Conservation (phyloP, 2,329 filamentous ascomycete species). For the Alternaria ventricosa region DNA sequence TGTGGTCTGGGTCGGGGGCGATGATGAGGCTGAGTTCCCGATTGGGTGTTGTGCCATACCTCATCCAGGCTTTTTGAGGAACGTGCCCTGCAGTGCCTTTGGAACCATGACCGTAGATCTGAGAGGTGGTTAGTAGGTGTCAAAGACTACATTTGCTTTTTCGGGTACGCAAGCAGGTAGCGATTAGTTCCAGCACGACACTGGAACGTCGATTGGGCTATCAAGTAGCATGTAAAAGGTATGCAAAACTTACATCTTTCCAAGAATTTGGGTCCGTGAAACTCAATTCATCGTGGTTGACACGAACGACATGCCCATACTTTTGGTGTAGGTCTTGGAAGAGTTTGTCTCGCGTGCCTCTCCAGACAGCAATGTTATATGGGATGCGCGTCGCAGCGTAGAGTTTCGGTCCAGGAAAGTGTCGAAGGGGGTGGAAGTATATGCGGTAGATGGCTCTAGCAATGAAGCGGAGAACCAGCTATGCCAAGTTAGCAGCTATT, state of each 20-base stretch:
- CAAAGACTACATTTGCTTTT: neutral
- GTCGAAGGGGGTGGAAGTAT: constrained; percentile 45
- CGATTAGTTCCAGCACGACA: neutral
- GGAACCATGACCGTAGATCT: constrained; percentile 36
- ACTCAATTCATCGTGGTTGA: constrained; percentile 51
- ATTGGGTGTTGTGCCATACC: constrained; percentile 28
- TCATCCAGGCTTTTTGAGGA: constrained; percentile 35
- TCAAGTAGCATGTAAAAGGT: neutral
- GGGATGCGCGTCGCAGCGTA: constrained; percentile 46
- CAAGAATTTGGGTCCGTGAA: constrained; percentile 47
- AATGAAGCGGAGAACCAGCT: constrained; percentile 24
- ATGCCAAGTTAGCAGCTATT: constrained; percentile 1
- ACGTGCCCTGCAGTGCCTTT: constrained; percentile 22
- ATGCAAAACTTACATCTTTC: constrained; percentile 29
- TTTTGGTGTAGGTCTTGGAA: constrained; percentile 45
- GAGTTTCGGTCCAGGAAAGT: constrained; percentile 53
- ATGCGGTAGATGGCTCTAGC: constrained; percentile 43
- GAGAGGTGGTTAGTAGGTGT: neutral
- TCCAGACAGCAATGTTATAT: constrained; percentile 29
- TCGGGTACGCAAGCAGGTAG: neutral
- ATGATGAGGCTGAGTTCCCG: constrained; percentile 38
- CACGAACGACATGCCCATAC: constrained; percentile 52
- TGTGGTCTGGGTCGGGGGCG: constrained; percentile 46
- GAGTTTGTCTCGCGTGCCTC: constrained; percentile 28
- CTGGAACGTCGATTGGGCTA: neutral